phyloP scores from a whole-genome alignment of 73 alveolate genomes.

The Effrenium voratum region DNA sequence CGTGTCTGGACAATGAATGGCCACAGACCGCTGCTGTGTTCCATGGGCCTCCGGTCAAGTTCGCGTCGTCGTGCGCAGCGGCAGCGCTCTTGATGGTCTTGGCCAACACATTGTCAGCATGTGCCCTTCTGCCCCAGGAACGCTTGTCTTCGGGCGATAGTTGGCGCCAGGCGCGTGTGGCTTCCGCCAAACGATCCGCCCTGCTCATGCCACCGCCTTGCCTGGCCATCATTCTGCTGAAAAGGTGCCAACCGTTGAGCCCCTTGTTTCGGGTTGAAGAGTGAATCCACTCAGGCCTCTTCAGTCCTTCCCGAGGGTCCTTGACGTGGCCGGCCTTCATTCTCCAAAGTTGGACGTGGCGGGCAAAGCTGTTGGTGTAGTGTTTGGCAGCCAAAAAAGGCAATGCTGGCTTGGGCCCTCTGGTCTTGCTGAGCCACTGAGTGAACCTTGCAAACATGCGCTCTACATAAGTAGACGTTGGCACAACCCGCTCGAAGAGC shows the following conservation, averaged over 20 bases:
- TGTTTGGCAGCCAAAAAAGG: neutral
- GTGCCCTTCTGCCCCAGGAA: too few species aligned
- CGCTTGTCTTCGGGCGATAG: too few species aligned
- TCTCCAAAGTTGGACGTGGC: neutral
- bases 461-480: slow-evolving; percentile 40
- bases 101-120: too few species aligned
- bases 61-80: too few species aligned
- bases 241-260: slow-evolving; percentile 18
- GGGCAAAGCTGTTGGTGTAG: neutral
- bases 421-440: too few species aligned
- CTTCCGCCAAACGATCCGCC: too few species aligned
- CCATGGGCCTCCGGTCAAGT: slow-evolving; percentile 40
- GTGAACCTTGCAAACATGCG: slow-evolving; percentile 24
- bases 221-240: too few species aligned
- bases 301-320: neutral
- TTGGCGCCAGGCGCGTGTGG: too few species aligned
- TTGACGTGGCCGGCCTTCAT: too few species aligned
- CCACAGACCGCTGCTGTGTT: neutral
- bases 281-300: slow-evolving; percentile 16
- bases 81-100: too few species aligned
- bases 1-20: slow-evolving; percentile 28
- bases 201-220: too few species aligned
- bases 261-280: neutral
- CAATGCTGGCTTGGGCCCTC: neutral
- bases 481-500: slow-evolving; percentile 22